Base-by-base conservation (phyloP, 2,329 filamentous ascomycete species). In the Fusarium humuli region DNA sequence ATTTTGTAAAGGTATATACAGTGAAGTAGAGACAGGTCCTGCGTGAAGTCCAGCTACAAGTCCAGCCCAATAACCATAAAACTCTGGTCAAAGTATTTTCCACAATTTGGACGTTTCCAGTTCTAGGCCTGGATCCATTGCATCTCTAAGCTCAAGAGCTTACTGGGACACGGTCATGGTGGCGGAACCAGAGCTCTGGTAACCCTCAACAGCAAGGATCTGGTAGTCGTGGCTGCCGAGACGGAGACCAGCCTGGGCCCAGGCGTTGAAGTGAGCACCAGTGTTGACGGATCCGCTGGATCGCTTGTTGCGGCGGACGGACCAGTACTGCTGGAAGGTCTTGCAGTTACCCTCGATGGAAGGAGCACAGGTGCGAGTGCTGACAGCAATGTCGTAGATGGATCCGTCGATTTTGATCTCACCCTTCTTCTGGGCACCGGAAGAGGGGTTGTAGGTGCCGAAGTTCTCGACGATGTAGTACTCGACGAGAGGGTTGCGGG, bases 181-280 rank as follows among this genome's bases (percentile, higher is more conserved):
- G 44, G 85, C 80, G 53, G 77, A 80, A 1, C 86, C 85, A 63
- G 79, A 81, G 77, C 84, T 86, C 65, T 80, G 77, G 76, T 86
- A 87, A 6, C 84, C 86, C 76, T 88, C 86, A 1, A 84, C 85
- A 16, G 86, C 86, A 22, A 87, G 77, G 65, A 88, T 86, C 80
- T 84, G 82, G 75, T 88, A 88, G 76, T 88, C 79, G 69, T 82
- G 79, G 41, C 69, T 79, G 5, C 86, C 86, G 13, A 88, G 73
- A 27, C 77, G 80, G 75, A 87, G 76, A 6, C 86, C 86, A n/a
- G 76, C 72, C 40, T 79, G 78, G 22, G 76, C 75, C 86, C 86
- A 88, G 10, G 85, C 85, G 69, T 84, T 80, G 71, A 88, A 87
- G 75, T 88, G 86, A 67, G 82, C 83, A 25, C 75, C 78, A 3